phyloP scores from a whole-genome alignment of 75 land plant genomes.

The Pinus taeda region DNA sequence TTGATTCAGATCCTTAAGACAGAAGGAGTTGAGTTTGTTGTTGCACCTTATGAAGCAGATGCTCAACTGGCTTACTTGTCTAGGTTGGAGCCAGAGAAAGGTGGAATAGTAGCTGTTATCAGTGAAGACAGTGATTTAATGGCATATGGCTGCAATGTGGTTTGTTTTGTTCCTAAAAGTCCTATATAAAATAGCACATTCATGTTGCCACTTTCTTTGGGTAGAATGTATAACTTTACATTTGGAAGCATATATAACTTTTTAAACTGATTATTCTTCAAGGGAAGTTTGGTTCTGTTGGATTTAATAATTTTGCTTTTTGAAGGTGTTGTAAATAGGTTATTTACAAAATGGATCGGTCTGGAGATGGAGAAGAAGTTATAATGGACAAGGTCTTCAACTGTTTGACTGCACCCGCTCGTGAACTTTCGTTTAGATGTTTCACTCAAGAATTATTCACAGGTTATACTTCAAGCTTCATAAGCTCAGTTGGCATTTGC shows the following conservation, averaged over 20 bases:
- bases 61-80: constrained; percentile 81
- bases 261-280: not conserved
- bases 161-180: not conserved
- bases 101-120: constrained; percentile 81
- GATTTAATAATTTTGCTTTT: not conserved
- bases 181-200: not conserved
- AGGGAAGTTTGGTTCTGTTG: not conserved
- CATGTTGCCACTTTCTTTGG: not conserved
- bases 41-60: constrained; percentile 97
- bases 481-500: not conserved
- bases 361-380: constrained; percentile 86
- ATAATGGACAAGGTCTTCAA: constrained; percentile 42
- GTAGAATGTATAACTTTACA: not conserved
- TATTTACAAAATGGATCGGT: constrained; percentile 80
- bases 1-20: constrained; percentile 54
- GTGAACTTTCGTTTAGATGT: constrained; percentile 32
- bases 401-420: not conserved
- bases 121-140: constrained; percentile 87
- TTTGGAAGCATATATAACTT: not conserved
- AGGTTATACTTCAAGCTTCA: constrained; percentile 30
- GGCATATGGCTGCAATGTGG: constrained; percentile 76
- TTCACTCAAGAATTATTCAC: constrained; percentile 56
- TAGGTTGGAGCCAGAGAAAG: constrained; percentile 39
- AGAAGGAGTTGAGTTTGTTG: constrained; percentile 72
- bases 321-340: constrained; percentile 33